Percentiles rank a stretch among this genome's conserved stretches.
Evolutionary conservation across 2,329 filamentous ascomycete genomes (phyloP).

Genomic region (Sporothrix inflata): DNA sequence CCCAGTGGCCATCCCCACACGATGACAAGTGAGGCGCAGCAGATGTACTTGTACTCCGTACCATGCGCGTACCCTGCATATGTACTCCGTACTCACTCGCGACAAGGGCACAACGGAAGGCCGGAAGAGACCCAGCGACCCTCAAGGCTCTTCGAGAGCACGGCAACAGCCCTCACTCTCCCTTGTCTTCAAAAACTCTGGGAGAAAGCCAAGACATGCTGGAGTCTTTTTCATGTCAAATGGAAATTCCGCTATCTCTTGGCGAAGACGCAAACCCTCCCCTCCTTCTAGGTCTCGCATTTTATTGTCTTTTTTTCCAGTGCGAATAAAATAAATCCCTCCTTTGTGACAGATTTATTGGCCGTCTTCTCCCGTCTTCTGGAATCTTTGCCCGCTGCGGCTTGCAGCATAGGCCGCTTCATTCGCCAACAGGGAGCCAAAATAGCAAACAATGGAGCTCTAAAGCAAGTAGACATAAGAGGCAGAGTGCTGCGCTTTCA

Average conservation of each 20-base stretch:
- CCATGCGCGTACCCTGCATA: background rate
- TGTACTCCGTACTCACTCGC: background rate
- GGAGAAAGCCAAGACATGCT: constrained; percentile 9
- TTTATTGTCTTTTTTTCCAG: background rate
- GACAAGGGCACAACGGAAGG: background rate
- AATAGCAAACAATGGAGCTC: background rate
- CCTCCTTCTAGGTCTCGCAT: constrained; percentile 3
- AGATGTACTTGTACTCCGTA: background rate
- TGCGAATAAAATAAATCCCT: constrained; percentile 13
- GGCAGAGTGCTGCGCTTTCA: background rate
- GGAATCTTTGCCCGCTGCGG: background rate
- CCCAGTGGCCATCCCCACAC: constrained; percentile 3
- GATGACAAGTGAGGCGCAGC: constrained; percentile 22
- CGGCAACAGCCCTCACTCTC: background rate
- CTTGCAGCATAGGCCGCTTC: background rate
- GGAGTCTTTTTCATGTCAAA: background rate
- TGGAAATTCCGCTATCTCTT: constrained; percentile 5
- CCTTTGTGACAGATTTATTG: background rate
- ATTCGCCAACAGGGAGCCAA: background rate
- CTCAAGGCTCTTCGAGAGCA: background rate
- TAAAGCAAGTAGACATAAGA: background rate
- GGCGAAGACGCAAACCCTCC: constrained; percentile 8
- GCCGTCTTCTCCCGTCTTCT: constrained; percentile 1
- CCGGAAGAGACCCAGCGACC: background rate
- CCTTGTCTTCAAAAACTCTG: background rate